phyloP scores from a whole-genome alignment of 2,329 filamentous ascomycete species.

The Ascochyta clinopodiicola region DNA sequence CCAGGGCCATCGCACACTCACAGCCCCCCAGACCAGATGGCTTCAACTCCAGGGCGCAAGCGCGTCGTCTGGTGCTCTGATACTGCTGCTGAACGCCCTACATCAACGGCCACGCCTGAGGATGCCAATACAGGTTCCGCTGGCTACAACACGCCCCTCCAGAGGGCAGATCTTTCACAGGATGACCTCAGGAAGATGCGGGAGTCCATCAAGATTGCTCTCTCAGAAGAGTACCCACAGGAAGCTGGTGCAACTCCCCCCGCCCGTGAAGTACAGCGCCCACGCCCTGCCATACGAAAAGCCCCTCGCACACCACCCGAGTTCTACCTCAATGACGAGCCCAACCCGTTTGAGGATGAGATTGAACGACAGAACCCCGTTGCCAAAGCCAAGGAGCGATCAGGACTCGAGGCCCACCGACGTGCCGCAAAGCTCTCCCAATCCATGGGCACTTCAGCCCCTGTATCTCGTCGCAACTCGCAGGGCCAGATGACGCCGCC shows the following conservation, averaged over 20 bases:
- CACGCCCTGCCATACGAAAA: constrained; percentile 48
- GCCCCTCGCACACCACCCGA: constrained; percentile 40
- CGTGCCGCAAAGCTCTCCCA: constrained; percentile 45
- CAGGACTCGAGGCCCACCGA: constrained; percentile 44
- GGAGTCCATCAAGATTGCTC: constrained; percentile 44
- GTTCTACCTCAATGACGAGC: constrained; percentile 42
- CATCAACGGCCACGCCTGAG: constrained; percentile 29
- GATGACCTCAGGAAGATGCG: constrained; percentile 43
- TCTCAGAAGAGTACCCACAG: constrained; percentile 37
- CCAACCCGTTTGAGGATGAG: constrained; percentile 43
- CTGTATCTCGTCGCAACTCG: constrained; percentile 45
- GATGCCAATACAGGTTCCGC: constrained; percentile 34
- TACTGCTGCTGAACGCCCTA: constrained; percentile 17
- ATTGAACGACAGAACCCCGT: constrained; percentile 13
- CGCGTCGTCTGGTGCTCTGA: constrained; percentile 45
- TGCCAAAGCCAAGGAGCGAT: constrained; percentile 38
- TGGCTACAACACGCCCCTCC: constrained; percentile 38
- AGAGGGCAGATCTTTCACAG: constrained; percentile 42
- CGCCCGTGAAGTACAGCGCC: constrained; percentile 39
- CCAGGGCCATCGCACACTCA: constrained; percentile 24
- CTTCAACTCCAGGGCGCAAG: constrained; percentile 38
- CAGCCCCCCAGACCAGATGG: constrained; percentile 36
- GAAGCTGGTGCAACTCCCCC: constrained; percentile 25
- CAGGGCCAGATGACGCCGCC: constrained; percentile 35
- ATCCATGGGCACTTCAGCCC: constrained; percentile 45